Evolutionary conservation across 2,329 filamentous ascomycete genomes (phyloP), one percentile per base, ranked within the genome.

Genomic region (Epichloe hybrida): DNA sequence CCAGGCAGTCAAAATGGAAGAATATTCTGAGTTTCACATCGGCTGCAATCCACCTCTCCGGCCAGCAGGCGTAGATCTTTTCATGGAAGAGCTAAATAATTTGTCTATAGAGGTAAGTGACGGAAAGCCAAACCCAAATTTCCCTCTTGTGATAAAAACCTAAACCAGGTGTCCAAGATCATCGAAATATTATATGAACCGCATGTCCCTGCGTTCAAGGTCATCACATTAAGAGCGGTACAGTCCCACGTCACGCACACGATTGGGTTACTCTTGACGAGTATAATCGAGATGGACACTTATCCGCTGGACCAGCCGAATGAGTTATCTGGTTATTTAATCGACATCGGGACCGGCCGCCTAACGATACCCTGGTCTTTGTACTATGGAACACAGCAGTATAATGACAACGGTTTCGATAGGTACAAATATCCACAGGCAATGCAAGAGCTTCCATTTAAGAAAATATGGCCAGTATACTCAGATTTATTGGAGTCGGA

Each of bases 121-220:
- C 31, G 7, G 7, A 5, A 27, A 5, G 27, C 21, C 2, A 31
- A 31, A 11, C 13, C 31, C 27, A 42, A 8, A 17, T 17, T n/a
- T 35, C 8, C 17, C 5, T 36, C 12, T 13, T 5, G n/a, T n/a
- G 27, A 27, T 1, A 45, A 35, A 27, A 36, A 12, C 13, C n/a
- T 48, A 40, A 54, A 49, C 35, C 50, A 11, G 3, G 27, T 11
- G 8, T 31, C 27, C 27, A 52, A 59, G 6, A 36, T 65, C 0
- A 0, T 60, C 0, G 67, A 69, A 44, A 56, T 69, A 5, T 56
- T 69, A 4, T 69, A 68, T 35, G 66, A 69, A 23, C 64, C 66
- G 1, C 61, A 66, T 0, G 51, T 61, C 0, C 59, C 65, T 1
- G 67, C 63, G 61, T 67, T 69, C 52, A 68, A 68, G 48, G 44